A percentile compares a stretch with the other conserved stretches of the same genome.
phyloP scores from a whole-genome alignment of 108 stramenopile species.

The Pseudonitzschia delicatissima region DNA sequence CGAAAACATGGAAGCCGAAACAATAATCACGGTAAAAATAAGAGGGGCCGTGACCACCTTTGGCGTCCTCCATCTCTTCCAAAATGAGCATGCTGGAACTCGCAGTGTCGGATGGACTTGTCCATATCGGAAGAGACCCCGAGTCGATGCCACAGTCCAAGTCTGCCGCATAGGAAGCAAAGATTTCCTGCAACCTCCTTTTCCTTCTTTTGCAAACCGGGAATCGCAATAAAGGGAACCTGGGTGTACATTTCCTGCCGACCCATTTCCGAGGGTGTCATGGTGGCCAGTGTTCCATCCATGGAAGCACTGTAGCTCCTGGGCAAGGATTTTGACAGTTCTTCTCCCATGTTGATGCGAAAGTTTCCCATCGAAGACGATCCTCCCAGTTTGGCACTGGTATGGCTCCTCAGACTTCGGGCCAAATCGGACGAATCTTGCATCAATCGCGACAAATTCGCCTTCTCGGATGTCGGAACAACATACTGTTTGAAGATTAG shows the following conservation, averaged over 20 bases:
- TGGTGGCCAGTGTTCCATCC: conserved; percentile 42
- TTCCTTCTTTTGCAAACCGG: conserved; percentile 76
- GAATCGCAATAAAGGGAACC: conserved; percentile 78
- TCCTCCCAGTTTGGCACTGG: conserved; percentile 45
- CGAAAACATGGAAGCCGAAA: conserved; percentile 68
- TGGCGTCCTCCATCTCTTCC: conserved; percentile 83
- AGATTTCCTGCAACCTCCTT: conserved; percentile 59
- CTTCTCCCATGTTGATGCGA: conserved; percentile 27
- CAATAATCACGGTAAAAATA: conserved; percentile 77
- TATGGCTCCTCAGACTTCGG: conserved; percentile 35
- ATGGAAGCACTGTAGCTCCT: conserved; percentile 58
- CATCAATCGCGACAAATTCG: not conserved
- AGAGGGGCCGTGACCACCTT: conserved; percentile 79
- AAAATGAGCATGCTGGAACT: conserved; percentile 70
- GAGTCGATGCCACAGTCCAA: conserved; percentile 50
- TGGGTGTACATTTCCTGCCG: conserved; percentile 79
- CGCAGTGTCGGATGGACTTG: conserved; percentile 6
- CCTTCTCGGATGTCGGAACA: no score
- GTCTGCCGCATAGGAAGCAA: conserved; percentile 79
- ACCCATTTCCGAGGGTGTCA: conserved; percentile 78
- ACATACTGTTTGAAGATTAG: no score
- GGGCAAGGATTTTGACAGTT: conserved; percentile 27
- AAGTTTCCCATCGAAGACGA: conserved; percentile 45
- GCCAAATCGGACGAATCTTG: conserved; percentile 20
- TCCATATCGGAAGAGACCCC: conserved; percentile 14